Evolutionary conservation across 2,329 filamentous ascomycete genomes (phyloP), one percentile per base, ranked within the genome.

Genomic region (Colletotrichum chlorophyti): DNA sequence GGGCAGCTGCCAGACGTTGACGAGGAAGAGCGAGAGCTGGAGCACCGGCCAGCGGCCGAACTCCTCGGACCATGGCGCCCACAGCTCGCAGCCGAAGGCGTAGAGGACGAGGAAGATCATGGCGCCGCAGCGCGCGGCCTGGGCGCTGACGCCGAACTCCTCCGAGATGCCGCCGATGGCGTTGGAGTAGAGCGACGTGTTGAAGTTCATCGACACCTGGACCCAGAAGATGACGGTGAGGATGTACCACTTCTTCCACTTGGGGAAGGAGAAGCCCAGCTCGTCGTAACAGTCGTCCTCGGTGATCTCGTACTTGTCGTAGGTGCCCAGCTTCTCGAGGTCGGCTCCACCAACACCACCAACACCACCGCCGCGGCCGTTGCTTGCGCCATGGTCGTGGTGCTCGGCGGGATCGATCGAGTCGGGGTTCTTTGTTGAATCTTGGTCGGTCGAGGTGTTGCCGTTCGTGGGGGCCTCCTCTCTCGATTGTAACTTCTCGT

Each of bases 51-150:
- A 90, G 46, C 91, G 85, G 17, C 91, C 91, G 46, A 94, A 79
- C 67, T 95, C 91, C 70, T 96, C 91, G 41, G 86, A 90, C 90
- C 91, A 95, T 0, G 91, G 91, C 0, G 91, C 91, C 91, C 91
- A 95, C 0, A 94, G 81, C 72, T 95, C 91, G 70, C 91, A 95
- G 31, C 91, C 91, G 69, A 95, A 93, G 32, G 91, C 91, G 70
- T 96, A 95, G 2, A 87, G 73, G 47, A 95, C 82, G 34, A 96
- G 75, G 75, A 94, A 95, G 62, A 93, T 84, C 75, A 90, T 88
- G 58, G 90, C 89, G 69, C 91, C 91, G 54, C 85, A 83, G 52
- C 90, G 84, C 5, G 88, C 90, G 4, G 83, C 85, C 70, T 91
- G 89, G 24, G 77, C 76, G 61, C 86, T 89, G 61, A 94, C 87